Percentiles rank a stretch among this genome's conserved stretches.
phyloP scores from a whole-genome alignment of 352 stramenopile genomes.

The Blastocystis sp. region DNA sequence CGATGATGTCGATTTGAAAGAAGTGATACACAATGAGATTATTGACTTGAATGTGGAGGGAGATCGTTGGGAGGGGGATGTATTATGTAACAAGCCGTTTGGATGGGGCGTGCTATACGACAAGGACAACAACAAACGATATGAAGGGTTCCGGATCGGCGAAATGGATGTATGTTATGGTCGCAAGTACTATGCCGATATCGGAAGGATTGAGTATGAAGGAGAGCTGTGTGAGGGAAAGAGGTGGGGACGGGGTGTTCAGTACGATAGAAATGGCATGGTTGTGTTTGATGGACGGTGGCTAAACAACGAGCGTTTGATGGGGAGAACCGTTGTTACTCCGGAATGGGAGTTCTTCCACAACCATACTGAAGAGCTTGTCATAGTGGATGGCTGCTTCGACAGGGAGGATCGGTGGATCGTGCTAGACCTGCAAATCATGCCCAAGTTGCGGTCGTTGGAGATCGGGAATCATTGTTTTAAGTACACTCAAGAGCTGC shows the following conservation, averaged over 20 bases:
- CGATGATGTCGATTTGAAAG: too few species aligned
- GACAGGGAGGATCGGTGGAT: too few species aligned
- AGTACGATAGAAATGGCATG: not conserved
- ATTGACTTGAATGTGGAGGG: not conserved
- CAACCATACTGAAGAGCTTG: not conserved
- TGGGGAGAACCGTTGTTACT: not conserved
- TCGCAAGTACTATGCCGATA: not conserved
- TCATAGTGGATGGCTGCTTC: not conserved
- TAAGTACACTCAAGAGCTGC: too few species aligned
- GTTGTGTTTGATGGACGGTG: not conserved
- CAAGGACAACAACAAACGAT: not conserved
- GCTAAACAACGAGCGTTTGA: not conserved
- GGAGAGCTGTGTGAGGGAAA: not conserved
- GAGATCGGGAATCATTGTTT: too few species aligned
- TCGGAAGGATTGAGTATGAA: not conserved
- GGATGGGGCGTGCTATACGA: constrained; percentile 1
- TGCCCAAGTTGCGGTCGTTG: too few species aligned
- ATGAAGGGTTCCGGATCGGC: constrained; percentile 19
- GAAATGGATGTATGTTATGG: not conserved
- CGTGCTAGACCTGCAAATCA: too few species aligned
- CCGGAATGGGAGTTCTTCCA: not conserved
- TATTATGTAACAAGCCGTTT: not conserved
- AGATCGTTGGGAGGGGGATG: constrained; percentile 5
- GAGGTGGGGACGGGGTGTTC: not conserved
- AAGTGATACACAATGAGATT: not conserved